Percentiles rank a stretch among this genome's conserved stretches.
Conservation (phyloP, 352 stramenopile genomes). For the Pythium scleroteichum region DNA sequence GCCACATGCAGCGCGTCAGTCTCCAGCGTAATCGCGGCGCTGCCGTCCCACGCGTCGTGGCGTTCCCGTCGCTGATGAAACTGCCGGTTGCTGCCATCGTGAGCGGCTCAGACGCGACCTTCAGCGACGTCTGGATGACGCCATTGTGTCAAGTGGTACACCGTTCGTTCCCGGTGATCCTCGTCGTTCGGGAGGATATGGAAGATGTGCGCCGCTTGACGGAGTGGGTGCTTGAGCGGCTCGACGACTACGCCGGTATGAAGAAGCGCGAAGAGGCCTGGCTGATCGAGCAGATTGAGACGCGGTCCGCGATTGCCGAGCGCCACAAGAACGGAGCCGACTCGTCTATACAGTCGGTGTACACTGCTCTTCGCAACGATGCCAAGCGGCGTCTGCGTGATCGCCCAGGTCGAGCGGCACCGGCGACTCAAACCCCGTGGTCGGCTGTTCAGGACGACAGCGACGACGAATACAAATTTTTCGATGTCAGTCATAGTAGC, state of each 20-base stretch:
- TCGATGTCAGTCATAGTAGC: not conserved
- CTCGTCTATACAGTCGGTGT: not conserved
- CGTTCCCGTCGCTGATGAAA: constrained; percentile 28
- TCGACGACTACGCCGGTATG: constrained; percentile 41
- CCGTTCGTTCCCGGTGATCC: constrained; percentile 66
- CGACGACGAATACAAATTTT: constrained; percentile 13
- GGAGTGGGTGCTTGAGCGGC: constrained; percentile 61
- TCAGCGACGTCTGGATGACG: constrained; percentile 74
- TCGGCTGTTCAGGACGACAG: constrained; percentile 5
- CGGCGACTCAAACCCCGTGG: not conserved
- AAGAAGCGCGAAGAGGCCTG: constrained; percentile 53
- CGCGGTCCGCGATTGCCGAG: constrained; percentile 35
- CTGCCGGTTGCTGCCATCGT: constrained; percentile 52
- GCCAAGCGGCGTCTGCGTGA: constrained; percentile 8
- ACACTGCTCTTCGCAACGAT: not conserved
- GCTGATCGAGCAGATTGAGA: constrained; percentile 51
- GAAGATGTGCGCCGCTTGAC: constrained; percentile 53
- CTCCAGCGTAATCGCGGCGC: not conserved
- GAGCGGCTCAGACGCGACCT: constrained; percentile 66
- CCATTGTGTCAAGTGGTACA: constrained; percentile 68
- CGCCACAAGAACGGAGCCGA: not conserved
- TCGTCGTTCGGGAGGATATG: constrained; percentile 58
- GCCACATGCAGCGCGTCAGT: constrained; percentile 35
- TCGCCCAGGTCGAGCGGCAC: not conserved
- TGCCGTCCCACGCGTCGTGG: constrained; percentile 10